phyloP scores from a whole-genome alignment of 176 grass and related monocot species.

The Miscanthus lutarioriparius region DNA sequence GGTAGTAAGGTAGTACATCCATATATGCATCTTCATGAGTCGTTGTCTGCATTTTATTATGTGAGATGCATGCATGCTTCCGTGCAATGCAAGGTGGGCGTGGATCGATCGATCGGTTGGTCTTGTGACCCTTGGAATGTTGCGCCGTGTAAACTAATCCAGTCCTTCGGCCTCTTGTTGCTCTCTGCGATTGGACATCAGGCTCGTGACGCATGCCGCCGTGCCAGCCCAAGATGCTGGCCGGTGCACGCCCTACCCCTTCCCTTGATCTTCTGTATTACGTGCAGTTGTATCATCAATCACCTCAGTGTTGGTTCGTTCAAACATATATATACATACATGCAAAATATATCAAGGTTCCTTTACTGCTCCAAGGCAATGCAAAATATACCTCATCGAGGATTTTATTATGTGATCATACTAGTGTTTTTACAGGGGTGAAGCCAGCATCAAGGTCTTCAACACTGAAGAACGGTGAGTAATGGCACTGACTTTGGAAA shows the following conservation, averaged over 20 bases:
- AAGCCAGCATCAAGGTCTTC: no score
- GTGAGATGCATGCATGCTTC: not conserved
- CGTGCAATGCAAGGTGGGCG: not conserved
- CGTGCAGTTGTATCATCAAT: not conserved
- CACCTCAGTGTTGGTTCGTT: not conserved
- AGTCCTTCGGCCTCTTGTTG: conserved; percentile 17
- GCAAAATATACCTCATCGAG: no score
- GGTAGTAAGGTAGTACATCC: not conserved
- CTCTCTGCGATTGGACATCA: not conserved
- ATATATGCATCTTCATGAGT: not conserved
- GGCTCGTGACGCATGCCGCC: conserved; percentile 47
- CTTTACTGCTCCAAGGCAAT: not conserved
- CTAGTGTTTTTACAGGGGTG: no score
- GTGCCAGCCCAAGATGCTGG: not conserved
- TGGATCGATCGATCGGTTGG: not conserved
- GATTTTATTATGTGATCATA: no score
- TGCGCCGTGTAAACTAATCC: conserved; percentile 23
- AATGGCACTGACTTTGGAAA: not conserved
- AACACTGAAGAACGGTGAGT: no score
- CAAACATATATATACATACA: no score
- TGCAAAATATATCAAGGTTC: no score
- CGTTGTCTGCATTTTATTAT: not conserved
- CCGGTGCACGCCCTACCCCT: not conserved
- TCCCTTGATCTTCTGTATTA: conserved; percentile 28
- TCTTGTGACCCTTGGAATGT: conserved; percentile 48